Percentiles rank a stretch among this genome's conserved stretches.
Conservation (phyloP, 2,329 filamentous ascomycete genomes). For the Neofusicoccum kwambonambiense region DNA sequence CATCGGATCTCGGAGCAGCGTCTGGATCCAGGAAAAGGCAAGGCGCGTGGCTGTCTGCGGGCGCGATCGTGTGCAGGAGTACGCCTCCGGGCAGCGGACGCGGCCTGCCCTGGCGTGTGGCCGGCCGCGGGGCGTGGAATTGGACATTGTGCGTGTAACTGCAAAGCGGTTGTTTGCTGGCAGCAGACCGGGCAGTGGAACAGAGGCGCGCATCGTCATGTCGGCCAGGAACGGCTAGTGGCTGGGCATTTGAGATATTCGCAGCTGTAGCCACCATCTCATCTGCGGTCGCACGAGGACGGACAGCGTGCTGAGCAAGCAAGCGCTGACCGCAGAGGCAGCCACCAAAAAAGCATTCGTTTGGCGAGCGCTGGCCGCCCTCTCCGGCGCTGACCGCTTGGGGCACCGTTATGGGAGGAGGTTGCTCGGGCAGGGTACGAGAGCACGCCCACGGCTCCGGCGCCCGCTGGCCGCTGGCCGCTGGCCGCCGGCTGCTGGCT, state of each 20-base stretch:
- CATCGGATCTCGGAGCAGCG: not conserved
- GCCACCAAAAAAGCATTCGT: not conserved
- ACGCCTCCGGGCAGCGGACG: not conserved
- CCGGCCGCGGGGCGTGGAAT: not conserved
- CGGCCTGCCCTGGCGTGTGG: not conserved
- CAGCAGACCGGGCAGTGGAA: not conserved
- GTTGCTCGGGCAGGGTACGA: not conserved
- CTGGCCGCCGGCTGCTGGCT: not conserved
- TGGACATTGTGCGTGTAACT: not conserved
- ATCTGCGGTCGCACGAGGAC: not conserved
- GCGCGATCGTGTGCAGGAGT: not conserved
- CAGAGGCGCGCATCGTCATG: not conserved
- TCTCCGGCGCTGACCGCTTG: not conserved
- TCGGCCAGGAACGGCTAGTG: constrained; percentile 2
- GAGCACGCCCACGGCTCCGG: not conserved
- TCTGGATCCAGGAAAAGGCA: not conserved
- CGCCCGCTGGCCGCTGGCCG: not conserved
- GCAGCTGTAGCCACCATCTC: not conserved
- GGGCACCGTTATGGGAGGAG: not conserved
- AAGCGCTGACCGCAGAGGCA: not conserved
- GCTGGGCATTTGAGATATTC: not conserved
- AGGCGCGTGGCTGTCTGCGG: not conserved
- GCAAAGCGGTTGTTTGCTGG: not conserved
- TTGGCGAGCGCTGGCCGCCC: no score
- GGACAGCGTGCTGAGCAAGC: not conserved